Conservation (phyloP, 441 rosid genomes). For the Brassica balearica region DNA sequence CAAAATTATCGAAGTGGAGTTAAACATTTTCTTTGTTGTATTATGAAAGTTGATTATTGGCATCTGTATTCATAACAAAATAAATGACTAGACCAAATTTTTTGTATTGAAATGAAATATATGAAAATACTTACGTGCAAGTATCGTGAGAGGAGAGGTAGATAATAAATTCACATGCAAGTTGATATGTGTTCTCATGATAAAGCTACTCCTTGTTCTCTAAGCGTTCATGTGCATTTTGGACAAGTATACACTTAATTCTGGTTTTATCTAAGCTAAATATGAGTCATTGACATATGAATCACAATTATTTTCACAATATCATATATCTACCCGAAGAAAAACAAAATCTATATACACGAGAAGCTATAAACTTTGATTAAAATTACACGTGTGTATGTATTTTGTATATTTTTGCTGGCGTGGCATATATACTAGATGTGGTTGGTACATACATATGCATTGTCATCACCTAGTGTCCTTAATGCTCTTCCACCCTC, state of each 20-base stretch:
- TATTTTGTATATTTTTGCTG: conserved; percentile 11
- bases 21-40: conserved; percentile 3
- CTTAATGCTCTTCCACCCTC: conserved; percentile 43
- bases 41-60: background rate
- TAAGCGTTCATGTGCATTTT: conserved; percentile 33
- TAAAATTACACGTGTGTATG: conserved; percentile 32
- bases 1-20: background rate
- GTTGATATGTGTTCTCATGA: conserved; percentile 35
- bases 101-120: conserved; percentile 19
- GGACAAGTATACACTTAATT: conserved; percentile 20
- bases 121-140: conserved; percentile 23
- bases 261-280: conserved; percentile 3
- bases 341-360: conserved; percentile 29
- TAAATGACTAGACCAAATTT: background rate
- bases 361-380: conserved; percentile 33
- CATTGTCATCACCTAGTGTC: conserved; percentile 38
- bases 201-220: conserved; percentile 30
- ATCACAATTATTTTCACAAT: conserved; percentile 12
- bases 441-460: conserved; percentile 45
- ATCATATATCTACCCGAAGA: conserved; percentile 17
- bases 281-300: conserved; percentile 13
- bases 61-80: conserved; percentile 10
- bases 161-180: conserved; percentile 48
- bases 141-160: conserved; percentile 20
- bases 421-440: conserved; percentile 33